phyloP scores from a whole-genome alignment of 371 early-diverging fungal genomes.

The Capillidium rhysosporum region DNA sequence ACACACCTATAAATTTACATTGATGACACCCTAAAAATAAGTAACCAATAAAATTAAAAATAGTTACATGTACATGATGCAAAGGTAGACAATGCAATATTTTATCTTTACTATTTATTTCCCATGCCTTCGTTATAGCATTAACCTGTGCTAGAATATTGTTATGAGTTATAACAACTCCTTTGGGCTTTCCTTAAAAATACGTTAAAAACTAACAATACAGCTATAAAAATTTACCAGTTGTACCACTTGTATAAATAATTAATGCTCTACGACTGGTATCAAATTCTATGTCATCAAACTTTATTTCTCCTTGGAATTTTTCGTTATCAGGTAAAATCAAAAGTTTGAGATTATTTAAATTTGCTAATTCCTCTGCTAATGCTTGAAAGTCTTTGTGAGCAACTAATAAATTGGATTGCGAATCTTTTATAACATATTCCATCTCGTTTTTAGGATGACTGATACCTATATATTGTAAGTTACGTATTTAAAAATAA shows the following conservation, averaged over 20 bases:
- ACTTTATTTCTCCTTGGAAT: not conserved
- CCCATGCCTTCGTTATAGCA: slow-evolving; percentile 51
- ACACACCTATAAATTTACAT: slow-evolving; percentile 4
- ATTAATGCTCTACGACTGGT: slow-evolving; percentile 33
- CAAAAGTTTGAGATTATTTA: not conserved
- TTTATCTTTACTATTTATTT: slow-evolving; percentile 38
- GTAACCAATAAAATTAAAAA: not conserved
- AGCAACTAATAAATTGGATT: slow-evolving; percentile 20
- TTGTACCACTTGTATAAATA: slow-evolving; percentile 64
- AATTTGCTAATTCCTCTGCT: slow-evolving; percentile 4
- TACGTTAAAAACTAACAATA: not conserved
- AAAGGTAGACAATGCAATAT: slow-evolving; percentile 62
- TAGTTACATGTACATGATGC: slow-evolving; percentile 60
- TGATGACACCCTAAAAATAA: slow-evolving; percentile 8
- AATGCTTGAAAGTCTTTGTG: slow-evolving; percentile 18
- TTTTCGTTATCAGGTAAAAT: not conserved
- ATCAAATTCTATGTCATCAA: slow-evolving; percentile 1
- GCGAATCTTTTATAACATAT: slow-evolving; percentile 35
- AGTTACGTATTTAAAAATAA: not conserved
- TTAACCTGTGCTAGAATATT: slow-evolving; percentile 41
- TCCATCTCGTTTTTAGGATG: slow-evolving; percentile 44
- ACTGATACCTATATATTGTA: slow-evolving; percentile 17
- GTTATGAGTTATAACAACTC: slow-evolving; percentile 47
- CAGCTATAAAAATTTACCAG: slow-evolving; percentile 13
- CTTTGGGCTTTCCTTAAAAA: slow-evolving; percentile 48